These are phyloP conservation scores for Bruguiera sexangula DNA, from an alignment of 345 rosid genomes.

Conservation along the genomic window DNA sequence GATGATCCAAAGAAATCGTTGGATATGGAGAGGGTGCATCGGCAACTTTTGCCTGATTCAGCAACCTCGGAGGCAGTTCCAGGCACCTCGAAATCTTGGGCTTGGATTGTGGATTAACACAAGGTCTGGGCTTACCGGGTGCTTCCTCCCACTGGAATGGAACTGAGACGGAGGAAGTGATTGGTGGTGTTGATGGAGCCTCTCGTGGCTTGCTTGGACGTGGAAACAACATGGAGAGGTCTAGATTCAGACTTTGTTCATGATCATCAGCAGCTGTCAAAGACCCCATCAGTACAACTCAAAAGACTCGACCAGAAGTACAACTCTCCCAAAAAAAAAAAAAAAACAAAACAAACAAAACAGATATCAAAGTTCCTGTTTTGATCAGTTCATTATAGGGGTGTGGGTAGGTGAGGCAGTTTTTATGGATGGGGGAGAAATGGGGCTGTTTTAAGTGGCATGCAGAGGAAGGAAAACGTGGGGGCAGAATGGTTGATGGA, in stretches of 20 bases:
- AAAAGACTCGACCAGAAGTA: background rate
- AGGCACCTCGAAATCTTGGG: slow-evolving; percentile 33
- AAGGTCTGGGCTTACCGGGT: slow-evolving; percentile 75
- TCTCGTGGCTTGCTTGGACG: slow-evolving; percentile 42
- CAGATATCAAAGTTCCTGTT: slow-evolving; percentile 4
- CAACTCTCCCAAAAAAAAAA: background rate
- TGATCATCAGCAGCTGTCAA: slow-evolving; percentile 5
- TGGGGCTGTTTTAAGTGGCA: background rate
- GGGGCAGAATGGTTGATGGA: slow-evolving; percentile 14
- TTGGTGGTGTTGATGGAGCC: slow-evolving; percentile 56
- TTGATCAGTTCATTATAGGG: background rate
- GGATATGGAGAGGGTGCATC: slow-evolving; percentile 40
- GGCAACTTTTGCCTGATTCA: slow-evolving; percentile 28
- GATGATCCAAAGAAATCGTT: slow-evolving; percentile 41
- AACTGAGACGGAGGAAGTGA: slow-evolving; percentile 48
- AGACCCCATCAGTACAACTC: slow-evolving; percentile 3
- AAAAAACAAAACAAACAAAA: background rate
- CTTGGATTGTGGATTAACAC: slow-evolving; percentile 21
- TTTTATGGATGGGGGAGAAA: slow-evolving; percentile 2
- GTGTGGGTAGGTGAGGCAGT: background rate
- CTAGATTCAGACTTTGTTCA: slow-evolving; percentile 28
- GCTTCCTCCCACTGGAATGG: slow-evolving; percentile 95
- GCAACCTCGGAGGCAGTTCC: slow-evolving; percentile 69
- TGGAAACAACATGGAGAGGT: slow-evolving; percentile 47
- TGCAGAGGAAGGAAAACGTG: background rate